Base-by-base conservation (phyloP, 495 filamentous ascomycete genomes). In the Darksidea phi region DNA sequence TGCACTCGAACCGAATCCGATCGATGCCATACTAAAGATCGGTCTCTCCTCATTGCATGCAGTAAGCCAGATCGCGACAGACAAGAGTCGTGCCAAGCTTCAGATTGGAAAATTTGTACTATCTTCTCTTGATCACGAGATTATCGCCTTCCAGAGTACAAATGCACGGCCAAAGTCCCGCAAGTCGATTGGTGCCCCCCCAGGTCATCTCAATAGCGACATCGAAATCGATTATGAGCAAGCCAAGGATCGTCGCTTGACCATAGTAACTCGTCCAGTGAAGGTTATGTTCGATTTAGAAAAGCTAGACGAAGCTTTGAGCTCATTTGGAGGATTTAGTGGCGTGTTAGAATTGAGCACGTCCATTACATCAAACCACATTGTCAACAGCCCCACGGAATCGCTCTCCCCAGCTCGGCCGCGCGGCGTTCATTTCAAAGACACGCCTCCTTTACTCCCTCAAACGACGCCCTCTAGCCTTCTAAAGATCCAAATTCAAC, bases 241-340 rank as follows among this genome's bases (percentile, higher is more conserved):
- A 51, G 24, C 32, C 6, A 58, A 47, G 21, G 64, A 70, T 18
- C 52, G 59, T 23, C 49, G 79, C 43, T 71, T 89, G 23, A 82
- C 88, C n/a, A 66, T 96, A n/a, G 81, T 79, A n/a, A 95, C 91
- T 1, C 78, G 94, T 13, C 91, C 93, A 1, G 72, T 97, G 1
- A 84, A 87, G 54, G 58, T 97, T 6, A 82, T 82, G 57, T 70
- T 97, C 25, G 89, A 97, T 73, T 77, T 96, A 11, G 86, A 86
- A 61, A 84, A 81, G 38, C 68, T 97, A 12, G 95, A 99, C 63
- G 93, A 96, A 51, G 88, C 87, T 4, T 82, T 97, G 51, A 82
- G 84, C 28, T 91, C 89, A 80, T 89, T 97, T 69, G 95, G 94
- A 15, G 95, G 95, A 0, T 76, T 99, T 18, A 97, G 93, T 69